These are phyloP conservation scores for Cinnamomum micranthum DNA, from an alignment of 164 flowering plant species.

Conservation along the genomic window DNA sequence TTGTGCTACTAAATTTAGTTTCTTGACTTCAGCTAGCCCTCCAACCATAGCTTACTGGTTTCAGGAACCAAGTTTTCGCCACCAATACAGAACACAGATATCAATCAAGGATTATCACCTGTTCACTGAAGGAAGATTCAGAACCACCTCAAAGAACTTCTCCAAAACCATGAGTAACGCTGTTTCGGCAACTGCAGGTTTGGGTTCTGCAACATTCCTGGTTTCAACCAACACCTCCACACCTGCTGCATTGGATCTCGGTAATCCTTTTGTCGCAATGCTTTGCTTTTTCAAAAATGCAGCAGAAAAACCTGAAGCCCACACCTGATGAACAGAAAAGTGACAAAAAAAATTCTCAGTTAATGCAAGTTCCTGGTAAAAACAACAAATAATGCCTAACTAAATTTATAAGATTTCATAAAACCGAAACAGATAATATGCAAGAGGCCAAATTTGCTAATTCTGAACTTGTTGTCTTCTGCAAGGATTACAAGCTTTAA, in stretches of 20 bases:
- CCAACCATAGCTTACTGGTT: too few species aligned
- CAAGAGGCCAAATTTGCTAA: too few species aligned
- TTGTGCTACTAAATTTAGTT: too few species aligned
- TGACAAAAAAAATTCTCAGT: neutral
- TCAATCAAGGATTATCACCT: constrained; percentile 34
- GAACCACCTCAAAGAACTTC: constrained; percentile 76
- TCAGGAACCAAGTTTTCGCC: too few species aligned
- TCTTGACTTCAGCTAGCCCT: too few species aligned
- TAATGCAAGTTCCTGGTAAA: too few species aligned
- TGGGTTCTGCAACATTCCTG: constrained; percentile 30
- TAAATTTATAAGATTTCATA: too few species aligned
- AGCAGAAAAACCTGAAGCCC: constrained; percentile 99
- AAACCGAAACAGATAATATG: too few species aligned
- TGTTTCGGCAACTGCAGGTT: constrained; percentile 76
- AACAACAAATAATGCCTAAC: too few species aligned
- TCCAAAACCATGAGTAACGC: constrained; percentile 69
- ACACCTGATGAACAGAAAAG: constrained; percentile 43
- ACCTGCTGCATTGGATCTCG: constrained; percentile 19
- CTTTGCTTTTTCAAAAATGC: constrained; percentile 90
- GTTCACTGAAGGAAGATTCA: constrained; percentile 80
- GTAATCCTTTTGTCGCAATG: constrained; percentile 60
- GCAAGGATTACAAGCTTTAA: too few species aligned
- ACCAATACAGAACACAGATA: neutral
- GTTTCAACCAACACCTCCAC: constrained; percentile 20
- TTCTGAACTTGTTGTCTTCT: too few species aligned